Percentiles rank a stretch among this genome's conserved stretches.
Conservation (phyloP, 2,329 filamentous ascomycete species). For the Juglanconis sp. region DNA sequence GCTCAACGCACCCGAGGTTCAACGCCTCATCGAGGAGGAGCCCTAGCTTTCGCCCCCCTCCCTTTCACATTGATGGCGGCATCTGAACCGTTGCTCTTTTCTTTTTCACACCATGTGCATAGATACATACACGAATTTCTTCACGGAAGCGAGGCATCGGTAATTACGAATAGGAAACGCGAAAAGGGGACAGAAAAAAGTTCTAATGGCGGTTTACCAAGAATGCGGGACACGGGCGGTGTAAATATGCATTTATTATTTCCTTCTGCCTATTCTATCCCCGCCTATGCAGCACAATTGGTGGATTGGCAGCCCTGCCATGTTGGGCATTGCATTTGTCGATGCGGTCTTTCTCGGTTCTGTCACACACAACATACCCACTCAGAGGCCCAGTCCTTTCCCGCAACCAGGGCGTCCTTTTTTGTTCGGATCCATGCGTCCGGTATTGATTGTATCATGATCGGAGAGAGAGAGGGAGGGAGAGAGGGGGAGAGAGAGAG, state of each 20-base stretch:
- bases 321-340: too few relatives aligned
- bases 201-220: background rate
- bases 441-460: too few relatives aligned
- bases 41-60: slow-evolving; percentile 18
- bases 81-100: background rate
- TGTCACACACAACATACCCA: too few relatives aligned
- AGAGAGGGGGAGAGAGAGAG: too few relatives aligned
- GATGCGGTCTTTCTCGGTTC: too few relatives aligned
- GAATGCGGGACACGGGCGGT: too few relatives aligned
- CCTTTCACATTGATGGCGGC: background rate
- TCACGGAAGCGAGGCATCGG: background rate
- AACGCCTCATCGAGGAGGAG: slow-evolving; percentile 47
- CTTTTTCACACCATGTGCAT: background rate
- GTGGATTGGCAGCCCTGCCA: too few relatives aligned
- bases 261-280: background rate
- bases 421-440: too few relatives aligned
- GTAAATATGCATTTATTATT: background rate
- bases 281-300: too few relatives aligned
- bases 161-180: background rate
- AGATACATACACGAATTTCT: background rate
- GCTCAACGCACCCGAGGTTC: slow-evolving; percentile 56
- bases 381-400: too few relatives aligned
- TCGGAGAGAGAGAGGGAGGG: too few relatives aligned
- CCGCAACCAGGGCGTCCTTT: too few relatives aligned
- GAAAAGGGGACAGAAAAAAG: background rate